Percentiles rank a stretch among this genome's conserved stretches.
Evolutionary conservation across 768 basidiomycete genomes (phyloP).

Genomic region (Termitomyces sp.): DNA sequence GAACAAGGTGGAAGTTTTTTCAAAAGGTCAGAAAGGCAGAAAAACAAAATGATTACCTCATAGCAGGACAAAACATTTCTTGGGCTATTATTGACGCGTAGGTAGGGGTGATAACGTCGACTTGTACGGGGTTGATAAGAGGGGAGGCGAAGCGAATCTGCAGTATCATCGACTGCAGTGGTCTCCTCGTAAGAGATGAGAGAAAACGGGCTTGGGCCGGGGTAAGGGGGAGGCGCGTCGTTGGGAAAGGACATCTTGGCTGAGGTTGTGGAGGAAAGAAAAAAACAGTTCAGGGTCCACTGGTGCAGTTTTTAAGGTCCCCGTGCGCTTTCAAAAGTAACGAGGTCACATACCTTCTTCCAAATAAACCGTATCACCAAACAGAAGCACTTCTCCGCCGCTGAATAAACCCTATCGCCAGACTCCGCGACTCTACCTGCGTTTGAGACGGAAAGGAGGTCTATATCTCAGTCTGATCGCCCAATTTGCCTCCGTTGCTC

Average conservation of each 20-base stretch:
- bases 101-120: neutral
- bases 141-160: neutral
- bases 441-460: neutral
- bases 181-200: neutral
- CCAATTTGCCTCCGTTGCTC: neutral
- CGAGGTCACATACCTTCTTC: neutral
- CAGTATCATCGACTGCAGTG: neutral
- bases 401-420: neutral
- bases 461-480: neutral
- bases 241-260: neutral
- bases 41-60: neutral
- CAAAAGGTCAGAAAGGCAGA: neutral
- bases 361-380: neutral
- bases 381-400: neutral
- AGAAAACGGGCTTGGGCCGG: neutral
- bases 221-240: constrained; percentile 4
- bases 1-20: neutral
- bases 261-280: neutral
- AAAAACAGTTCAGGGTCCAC: neutral
- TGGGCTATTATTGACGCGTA: neutral
- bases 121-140: neutral
- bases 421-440: neutral
- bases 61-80: neutral
- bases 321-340: neutral
- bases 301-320: neutral